phyloP scores from a whole-genome alignment of 148 eudicot genomes.

The Pouteria glomerata region DNA sequence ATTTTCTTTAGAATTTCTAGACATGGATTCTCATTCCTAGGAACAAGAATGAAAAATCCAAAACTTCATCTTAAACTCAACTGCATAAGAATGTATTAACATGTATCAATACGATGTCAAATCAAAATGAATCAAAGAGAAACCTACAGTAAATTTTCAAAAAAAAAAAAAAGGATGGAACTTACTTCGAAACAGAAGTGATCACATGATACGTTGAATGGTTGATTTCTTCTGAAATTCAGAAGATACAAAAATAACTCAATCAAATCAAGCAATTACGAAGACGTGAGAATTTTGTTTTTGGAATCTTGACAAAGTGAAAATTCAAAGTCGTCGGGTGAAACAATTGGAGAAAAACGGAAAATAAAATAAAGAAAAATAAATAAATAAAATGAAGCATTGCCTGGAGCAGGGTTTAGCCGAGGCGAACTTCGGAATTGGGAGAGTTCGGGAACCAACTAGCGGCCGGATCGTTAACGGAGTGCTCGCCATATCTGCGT shows the following conservation, averaged over 20 bases:
- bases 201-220: conserved; percentile 45
- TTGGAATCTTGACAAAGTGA: neutral
- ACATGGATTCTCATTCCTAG: no score
- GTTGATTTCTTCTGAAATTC: conserved; percentile 24
- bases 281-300: neutral
- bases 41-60: no score
- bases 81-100: no score
- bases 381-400: neutral
- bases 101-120: no score
- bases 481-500: conserved; percentile 6
- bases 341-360: neutral
- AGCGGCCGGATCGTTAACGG: neutral
- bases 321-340: neutral
- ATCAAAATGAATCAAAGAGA: neutral
- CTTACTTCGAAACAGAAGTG: conserved; percentile 74
- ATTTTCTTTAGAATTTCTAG: no score
- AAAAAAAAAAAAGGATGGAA: neutral
- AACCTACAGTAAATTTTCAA: neutral
- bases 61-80: no score
- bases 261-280: neutral
- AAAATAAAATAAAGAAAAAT: neutral
- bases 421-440: neutral
- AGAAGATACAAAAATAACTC: conserved; percentile 8
- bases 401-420: conserved; percentile 11
- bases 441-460: neutral